phyloP scores from a whole-genome alignment of 805 yeast species.

The Lipomyces sp. region DNA sequence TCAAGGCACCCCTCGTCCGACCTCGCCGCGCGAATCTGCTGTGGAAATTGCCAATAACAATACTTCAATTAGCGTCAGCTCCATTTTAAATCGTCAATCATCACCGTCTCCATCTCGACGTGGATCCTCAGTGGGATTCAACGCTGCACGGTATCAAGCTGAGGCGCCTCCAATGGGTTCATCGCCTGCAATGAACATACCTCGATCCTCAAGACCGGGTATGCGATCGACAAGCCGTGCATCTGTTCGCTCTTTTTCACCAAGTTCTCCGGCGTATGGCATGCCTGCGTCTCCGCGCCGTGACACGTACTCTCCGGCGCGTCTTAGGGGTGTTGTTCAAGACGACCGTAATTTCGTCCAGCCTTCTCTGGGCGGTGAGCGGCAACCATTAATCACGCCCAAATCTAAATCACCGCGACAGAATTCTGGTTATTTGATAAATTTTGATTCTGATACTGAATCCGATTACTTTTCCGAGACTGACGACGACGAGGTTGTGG shows the following conservation, averaged over 20 bases:
- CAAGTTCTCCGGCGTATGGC: conserved; percentile 5
- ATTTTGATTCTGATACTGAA: conserved; percentile 21
- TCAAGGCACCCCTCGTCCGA: too few relatives aligned
- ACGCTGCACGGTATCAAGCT: conserved; percentile 1
- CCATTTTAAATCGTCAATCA: conserved; percentile 8
- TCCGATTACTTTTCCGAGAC: conserved; percentile 15
- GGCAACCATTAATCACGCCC: conserved; percentile 20
- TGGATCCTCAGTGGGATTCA: conserved; percentile 6
- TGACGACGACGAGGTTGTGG: conserved; percentile 21
- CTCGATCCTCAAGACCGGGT: background rate
- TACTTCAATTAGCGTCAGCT: conserved; percentile 19
- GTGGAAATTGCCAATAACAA: conserved; percentile 5
- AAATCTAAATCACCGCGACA: background rate
- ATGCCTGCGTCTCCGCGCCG: conserved; percentile 19
- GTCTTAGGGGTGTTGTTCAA: conserved; percentile 13
- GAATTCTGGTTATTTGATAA: conserved; percentile 4
- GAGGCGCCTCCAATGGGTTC: conserved; percentile 8
- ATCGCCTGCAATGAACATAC: conserved; percentile 18
- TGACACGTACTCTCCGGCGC: conserved; percentile 15
- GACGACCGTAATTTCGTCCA: conserved; percentile 16
- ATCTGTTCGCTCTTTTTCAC: conserved; percentile 9
- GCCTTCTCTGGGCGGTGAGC: conserved; percentile 23
- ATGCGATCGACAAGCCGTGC: background rate
- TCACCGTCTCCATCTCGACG: conserved; percentile 22
- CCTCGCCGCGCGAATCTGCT: background rate